Conservation (phyloP, 1,139 yeast species). For the Meyerozyma elateridarum region DNA sequence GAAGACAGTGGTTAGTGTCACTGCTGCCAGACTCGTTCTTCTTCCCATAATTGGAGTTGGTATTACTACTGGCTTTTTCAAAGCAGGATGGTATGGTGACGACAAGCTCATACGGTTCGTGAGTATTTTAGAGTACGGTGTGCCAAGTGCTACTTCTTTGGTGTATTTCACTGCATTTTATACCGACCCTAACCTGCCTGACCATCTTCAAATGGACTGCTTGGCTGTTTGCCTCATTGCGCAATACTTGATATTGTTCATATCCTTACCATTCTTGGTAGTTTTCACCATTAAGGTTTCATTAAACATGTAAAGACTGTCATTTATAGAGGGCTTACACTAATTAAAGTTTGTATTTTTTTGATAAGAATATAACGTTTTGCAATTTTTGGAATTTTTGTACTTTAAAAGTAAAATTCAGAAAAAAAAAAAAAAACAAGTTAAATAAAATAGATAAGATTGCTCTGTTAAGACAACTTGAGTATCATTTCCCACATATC, state of each 20-base stretch:
- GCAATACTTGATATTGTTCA: conserved; percentile 58
- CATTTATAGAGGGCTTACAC: no score
- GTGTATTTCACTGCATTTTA: conserved; percentile 82
- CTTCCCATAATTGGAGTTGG: conserved; percentile 46
- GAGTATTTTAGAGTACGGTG: conserved; percentile 68
- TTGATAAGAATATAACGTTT: no score
- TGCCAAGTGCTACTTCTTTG: conserved; percentile 83
- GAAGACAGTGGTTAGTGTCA: conserved; percentile 42
- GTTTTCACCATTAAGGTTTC: conserved; percentile 50
- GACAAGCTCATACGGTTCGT: conserved; percentile 57
- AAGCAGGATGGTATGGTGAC: conserved; percentile 46
- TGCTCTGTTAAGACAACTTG: no score
- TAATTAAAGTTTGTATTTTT: no score
- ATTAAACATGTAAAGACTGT: conserved; percentile 24
- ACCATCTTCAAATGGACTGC: conserved; percentile 77
- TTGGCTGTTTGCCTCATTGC: conserved; percentile 67
- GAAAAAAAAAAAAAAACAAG: no score
- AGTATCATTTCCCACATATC: no score
- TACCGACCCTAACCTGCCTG: conserved; percentile 57
- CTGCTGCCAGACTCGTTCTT: conserved; percentile 29
- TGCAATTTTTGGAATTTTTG: no score
- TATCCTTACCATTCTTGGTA: conserved; percentile 65
- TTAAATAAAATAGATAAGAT: no score
- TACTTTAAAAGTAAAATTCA: no score
- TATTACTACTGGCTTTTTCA: conserved; percentile 36